Evolutionary conservation across 257 asterid genomes (phyloP).

Genomic region (Solanum medicagineum): DNA sequence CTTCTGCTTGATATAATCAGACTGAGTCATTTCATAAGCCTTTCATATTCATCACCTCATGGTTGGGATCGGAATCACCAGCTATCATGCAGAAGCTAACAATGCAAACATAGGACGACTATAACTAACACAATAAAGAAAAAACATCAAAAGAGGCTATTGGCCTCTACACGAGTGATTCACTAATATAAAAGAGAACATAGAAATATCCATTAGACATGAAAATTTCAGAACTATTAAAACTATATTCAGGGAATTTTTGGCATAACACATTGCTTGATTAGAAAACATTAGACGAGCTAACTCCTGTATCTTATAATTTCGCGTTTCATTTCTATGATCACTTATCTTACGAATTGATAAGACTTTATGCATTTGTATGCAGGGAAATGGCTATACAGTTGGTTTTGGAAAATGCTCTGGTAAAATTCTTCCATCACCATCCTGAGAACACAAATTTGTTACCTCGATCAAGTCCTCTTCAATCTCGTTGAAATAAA

Average conservation of each 20-base stretch:
- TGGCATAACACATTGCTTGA: not conserved
- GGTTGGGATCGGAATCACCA: not conserved
- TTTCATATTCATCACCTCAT: not conserved
- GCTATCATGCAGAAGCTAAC: not conserved
- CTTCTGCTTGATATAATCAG: not conserved
- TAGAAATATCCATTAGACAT: not conserved
- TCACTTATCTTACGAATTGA: not conserved
- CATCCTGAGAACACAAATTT: too few species aligned
- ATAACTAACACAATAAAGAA: not conserved
- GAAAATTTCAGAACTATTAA: not conserved
- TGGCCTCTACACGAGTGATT: not conserved
- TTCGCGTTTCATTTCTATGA: not conserved
- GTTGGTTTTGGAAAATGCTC: conserved; percentile 27
- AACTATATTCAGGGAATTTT: not conserved
- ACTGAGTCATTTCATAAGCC: too few species aligned
- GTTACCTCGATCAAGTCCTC: not conserved
- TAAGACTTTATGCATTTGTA: not conserved
- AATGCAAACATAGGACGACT: not conserved
- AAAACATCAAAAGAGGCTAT: not conserved
- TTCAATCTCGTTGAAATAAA: not conserved
- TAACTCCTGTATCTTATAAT: not conserved
- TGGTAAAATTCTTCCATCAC: too few species aligned
- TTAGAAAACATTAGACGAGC: not conserved
- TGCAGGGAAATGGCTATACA: conserved; percentile 18
- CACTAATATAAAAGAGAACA: not conserved